Base-by-base conservation (phyloP, 768 basidiomycete genomes). In the Chalciporus chontae region DNA sequence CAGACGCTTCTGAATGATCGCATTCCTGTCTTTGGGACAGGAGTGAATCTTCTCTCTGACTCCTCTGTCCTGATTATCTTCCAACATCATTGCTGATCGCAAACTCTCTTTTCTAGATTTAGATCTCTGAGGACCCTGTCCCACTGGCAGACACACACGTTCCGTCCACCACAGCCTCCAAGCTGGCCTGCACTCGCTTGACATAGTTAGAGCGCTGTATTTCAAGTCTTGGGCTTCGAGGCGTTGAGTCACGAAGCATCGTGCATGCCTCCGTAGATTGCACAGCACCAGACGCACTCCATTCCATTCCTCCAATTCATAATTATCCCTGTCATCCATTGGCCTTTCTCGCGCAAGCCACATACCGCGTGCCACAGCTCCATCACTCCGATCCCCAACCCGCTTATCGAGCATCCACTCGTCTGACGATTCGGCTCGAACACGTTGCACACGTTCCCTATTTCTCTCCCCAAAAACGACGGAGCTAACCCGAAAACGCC, bases 1-100 rank as follows among this genome's bases (percentile, higher is more conserved):
- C 4, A 36, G 64, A 53, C 58, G 68, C 64, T 66, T 37, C 60
- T 56, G 54, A 37, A 54, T 64, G 67, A 68, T 57, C 24, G 23
- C n/a, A 18, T 57, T 48, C 54, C 57, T 18, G 58, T 56, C 47
- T 2, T 14, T 8, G 6, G 11, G 49, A 46, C 26, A 58, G 59
- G 57, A 55, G 11, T 5, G 6, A 48, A 68, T 68, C 67, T 68
- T 68, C 67, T 68, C 68, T 69, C 68, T 69, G 67, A 68, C 29
- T 47, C 27, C 10, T 26, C 4, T 40, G 36, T n/a, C 15, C 32
- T 31, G 2, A 26, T 26, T 40, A 1, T 41, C 31, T 44, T 17
- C 45, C 38, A n/a, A 9, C 40, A 42, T 43, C 26, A 19, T 48
- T 21, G 37, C 42, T 67, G 56, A 65, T 53, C 7, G 13, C 34